Percentiles rank a stretch among this genome's conserved stretches.
phyloP scores from a whole-genome alignment of 257 asterid species.

The Mitragyna speciosa region DNA sequence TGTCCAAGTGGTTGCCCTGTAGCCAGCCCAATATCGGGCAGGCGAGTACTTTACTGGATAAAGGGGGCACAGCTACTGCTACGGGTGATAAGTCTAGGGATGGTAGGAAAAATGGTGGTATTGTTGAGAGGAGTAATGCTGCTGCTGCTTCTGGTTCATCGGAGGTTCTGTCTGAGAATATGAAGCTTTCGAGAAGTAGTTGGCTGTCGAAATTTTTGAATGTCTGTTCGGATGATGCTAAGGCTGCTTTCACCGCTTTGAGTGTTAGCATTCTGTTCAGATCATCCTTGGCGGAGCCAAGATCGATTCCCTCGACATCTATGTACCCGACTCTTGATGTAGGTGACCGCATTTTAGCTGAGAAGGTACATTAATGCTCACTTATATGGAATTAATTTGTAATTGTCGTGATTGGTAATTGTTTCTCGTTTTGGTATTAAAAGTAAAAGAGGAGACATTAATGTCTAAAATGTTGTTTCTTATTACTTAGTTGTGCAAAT shows the following conservation, averaged over 20 bases:
- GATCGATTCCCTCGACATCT: slow-evolving; percentile 91
- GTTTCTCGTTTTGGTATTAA: not conserved
- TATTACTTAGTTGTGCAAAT: not conserved
- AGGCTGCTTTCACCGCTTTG: slow-evolving; percentile 85
- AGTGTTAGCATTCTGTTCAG: slow-evolving; percentile 70
- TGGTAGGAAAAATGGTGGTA: slow-evolving; percentile 1
- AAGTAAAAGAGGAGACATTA: not conserved
- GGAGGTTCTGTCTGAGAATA: slow-evolving; percentile 42
- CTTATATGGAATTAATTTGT: not conserved
- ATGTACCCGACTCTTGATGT: slow-evolving; percentile 92
- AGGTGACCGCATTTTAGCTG: slow-evolving; percentile 86
- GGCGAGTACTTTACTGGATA: slow-evolving; percentile 45
- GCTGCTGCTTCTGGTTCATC: slow-evolving; percentile 25
- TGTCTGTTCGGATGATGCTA: slow-evolving; percentile 75
- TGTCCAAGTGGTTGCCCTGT: slow-evolving; percentile 82
- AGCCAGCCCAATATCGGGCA: slow-evolving; percentile 37
- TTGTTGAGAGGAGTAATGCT: slow-evolving; percentile 15
- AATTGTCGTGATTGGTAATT: not conserved
- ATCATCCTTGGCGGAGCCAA: slow-evolving; percentile 91
- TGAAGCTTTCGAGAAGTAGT: slow-evolving; percentile 24
- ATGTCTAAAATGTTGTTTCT: not conserved
- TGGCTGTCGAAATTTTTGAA: slow-evolving; percentile 69
- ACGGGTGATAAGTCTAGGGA: slow-evolving; percentile 11
- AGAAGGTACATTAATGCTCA: slow-evolving; percentile 55
- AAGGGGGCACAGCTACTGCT: slow-evolving; percentile 46